These are phyloP conservation scores for Pichia scutulata DNA, from an alignment of 805 yeast genomes.

Conservation along the genomic window DNA sequence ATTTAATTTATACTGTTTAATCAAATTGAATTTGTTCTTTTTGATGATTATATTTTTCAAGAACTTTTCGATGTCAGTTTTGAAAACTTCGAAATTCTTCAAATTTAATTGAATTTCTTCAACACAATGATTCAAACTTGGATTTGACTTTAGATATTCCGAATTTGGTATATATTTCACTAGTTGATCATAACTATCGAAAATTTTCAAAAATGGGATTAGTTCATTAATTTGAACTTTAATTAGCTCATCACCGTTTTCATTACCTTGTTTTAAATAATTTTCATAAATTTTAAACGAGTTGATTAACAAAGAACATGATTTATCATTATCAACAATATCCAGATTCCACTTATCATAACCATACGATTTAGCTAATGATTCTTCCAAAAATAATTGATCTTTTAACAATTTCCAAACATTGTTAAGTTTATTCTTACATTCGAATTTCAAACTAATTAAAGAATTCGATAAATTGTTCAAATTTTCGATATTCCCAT, in stretches of 20 bases:
- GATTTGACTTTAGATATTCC: slow-evolving; percentile 29
- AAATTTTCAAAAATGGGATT: slow-evolving; percentile 37
- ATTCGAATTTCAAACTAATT: slow-evolving; percentile 33
- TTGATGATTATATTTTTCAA: slow-evolving; percentile 37
- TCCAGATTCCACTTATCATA: slow-evolving; percentile 46
- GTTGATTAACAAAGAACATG: slow-evolving; percentile 25
- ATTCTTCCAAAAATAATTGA: slow-evolving; percentile 51
- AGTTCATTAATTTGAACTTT: slow-evolving; percentile 39
- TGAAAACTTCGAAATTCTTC: slow-evolving; percentile 14
- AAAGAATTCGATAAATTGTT: slow-evolving; percentile 39
- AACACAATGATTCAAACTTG: slow-evolving; percentile 26
- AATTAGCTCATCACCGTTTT: slow-evolving; percentile 50
- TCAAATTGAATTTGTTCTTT: slow-evolving; percentile 27
- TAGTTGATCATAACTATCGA: slow-evolving; percentile 26
- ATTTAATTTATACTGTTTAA: slow-evolving; percentile 9
- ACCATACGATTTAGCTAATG: slow-evolving; percentile 45
- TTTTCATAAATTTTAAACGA: slow-evolving; percentile 38
- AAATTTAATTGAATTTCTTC: slow-evolving; percentile 28
- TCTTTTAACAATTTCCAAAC: slow-evolving; percentile 38
- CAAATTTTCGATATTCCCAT: slow-evolving; percentile 45
- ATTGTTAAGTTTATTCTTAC: slow-evolving; percentile 36
- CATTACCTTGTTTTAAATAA: slow-evolving; percentile 48
- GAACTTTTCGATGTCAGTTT: slow-evolving; percentile 24
- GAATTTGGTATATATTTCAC: slow-evolving; percentile 34
- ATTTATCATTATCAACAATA: slow-evolving; percentile 38